Conservation (phyloP, 116 monocot genomes). For the Zostera marina region DNA sequence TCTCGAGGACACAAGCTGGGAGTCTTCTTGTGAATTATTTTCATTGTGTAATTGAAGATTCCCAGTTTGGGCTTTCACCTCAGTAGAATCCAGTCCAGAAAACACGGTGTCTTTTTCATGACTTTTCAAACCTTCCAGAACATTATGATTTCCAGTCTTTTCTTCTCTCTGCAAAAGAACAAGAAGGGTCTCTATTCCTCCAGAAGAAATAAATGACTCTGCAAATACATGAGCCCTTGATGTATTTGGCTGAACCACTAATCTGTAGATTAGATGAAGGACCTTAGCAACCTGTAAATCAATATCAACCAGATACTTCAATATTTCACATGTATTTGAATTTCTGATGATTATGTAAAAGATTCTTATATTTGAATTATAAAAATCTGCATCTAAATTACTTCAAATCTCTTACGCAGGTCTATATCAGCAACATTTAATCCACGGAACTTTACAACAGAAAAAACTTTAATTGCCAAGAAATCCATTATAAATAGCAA, state of each 20-base stretch:
- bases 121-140: constrained; percentile 11
- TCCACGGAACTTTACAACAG: neutral
- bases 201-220: constrained; percentile 72
- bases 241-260: constrained; percentile 82
- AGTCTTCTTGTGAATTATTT: constrained; percentile 15
- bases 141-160: constrained; percentile 49
- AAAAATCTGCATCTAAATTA: neutral
- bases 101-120: constrained; percentile 9
- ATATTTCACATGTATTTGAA: too few species aligned
- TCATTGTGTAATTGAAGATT: constrained; percentile 11
- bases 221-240: constrained; percentile 63
- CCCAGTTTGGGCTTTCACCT: constrained; percentile 2
- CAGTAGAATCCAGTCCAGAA: constrained; percentile 8
- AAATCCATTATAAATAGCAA: neutral
- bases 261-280: constrained; percentile 77
- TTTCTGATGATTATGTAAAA: too few species aligned
- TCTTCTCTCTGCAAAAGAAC: constrained; percentile 82
- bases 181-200: constrained; percentile 81
- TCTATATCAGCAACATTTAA: too few species aligned
- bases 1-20: constrained; percentile 10
- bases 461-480: neutral
- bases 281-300: constrained; percentile 70
- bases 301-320: constrained; percentile 4
- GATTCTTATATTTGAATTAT: neutral
- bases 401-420: too few species aligned